Base-by-base conservation (phyloP, 23 red algal genomes). In the Gracilariopsis chorda region DNA sequence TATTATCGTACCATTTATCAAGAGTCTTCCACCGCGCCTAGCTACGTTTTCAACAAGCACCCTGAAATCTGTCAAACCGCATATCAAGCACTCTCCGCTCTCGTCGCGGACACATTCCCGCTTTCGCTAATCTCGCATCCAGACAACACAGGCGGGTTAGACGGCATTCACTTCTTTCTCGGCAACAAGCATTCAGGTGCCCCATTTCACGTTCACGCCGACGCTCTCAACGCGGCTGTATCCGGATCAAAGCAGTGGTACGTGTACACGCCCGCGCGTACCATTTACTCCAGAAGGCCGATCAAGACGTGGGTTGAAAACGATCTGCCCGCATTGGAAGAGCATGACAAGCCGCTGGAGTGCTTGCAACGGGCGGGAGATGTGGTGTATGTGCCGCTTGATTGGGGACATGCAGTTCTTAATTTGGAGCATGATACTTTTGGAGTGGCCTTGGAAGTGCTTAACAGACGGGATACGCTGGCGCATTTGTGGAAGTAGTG, bases 351-450 rank as follows among this genome's bases (percentile, higher is more conserved):
- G 8, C 92, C 92, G 14, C 86, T 95, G 41, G 63, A 87, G 71
- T 95, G 92, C 42, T 39, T 87, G 68, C 92, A 95, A 51, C 49
- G 51, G 16, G 58, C 83, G 20, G 92, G 92, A n/a, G 92, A 95
- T 61, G 74, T 90, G 30, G 86, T 95, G 23, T 95, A 95, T 36
- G 92, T 95, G 27, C 92, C 92, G 16, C 51, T 86, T 17, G 92
- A 95, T 14, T 95, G 92, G 92, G 92, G 85, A 7, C 92, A 95
- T 45, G 92, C 85, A 10, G 92, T 95, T 39, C 64, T 95, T 11
- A 95, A 95, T 46, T 2, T 52, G 47, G 92, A 83, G 35, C 69
- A 84, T 42, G 55, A 90, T 67, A 95, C 92, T n/a, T 95, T 95
- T 58, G 92, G 85, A 21, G 84, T 63, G 37, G 92, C 92, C 37